These are phyloP conservation scores for Podospora fimiseda DNA, from an alignment of 495 filamentous ascomycete genomes.

Conservation along the genomic window DNA sequence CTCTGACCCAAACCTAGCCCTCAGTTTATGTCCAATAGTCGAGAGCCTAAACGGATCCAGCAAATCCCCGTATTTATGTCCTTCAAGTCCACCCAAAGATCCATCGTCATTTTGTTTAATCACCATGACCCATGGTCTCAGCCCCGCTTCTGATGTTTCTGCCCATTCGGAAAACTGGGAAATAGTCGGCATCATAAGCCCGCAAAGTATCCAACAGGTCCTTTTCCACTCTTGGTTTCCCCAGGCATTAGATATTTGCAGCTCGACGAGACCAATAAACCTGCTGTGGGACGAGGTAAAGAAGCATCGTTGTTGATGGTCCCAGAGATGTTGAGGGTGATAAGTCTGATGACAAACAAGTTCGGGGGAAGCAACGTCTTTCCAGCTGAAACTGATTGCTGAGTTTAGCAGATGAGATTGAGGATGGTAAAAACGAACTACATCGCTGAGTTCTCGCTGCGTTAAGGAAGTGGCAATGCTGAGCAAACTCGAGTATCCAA, in stretches of 20 bases:
- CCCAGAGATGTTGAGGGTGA: slow-evolving; percentile 3
- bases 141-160: neutral
- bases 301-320: neutral
- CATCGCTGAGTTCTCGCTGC: neutral
- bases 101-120: neutral
- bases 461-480: neutral
- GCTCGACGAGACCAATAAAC: neutral
- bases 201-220: slow-evolving; percentile 1
- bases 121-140: neutral
- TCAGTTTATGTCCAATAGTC: neutral
- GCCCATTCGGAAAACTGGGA: no score
- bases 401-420: neutral
- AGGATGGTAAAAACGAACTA: neutral
- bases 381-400: neutral
- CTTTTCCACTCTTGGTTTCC: neutral
- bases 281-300: neutral
- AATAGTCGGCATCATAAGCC: neutral
- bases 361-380: neutral
- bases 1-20: neutral
- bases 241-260: neutral
- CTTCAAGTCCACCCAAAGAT: neutral
- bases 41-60: neutral
- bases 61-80: neutral
- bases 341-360: neutral
- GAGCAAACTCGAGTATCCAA: neutral